Conservation (phyloP, 2,329 filamentous ascomycete genomes). For the Torrubiellomyces zombiae region DNA sequence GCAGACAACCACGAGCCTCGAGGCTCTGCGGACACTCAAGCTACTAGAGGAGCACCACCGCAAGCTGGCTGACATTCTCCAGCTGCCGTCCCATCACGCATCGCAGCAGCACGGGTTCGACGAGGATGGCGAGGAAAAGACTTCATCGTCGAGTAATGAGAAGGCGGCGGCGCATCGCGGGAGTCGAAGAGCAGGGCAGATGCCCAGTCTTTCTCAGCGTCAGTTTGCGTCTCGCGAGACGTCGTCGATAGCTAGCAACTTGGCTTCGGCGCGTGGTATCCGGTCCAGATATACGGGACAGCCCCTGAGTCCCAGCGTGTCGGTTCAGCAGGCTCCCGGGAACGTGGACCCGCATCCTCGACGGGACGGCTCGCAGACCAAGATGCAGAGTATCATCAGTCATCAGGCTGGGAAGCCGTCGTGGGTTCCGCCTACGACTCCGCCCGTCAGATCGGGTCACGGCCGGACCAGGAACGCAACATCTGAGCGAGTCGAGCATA, state of each 20-base stretch:
- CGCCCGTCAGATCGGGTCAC: constrained; percentile 9
- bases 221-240: constrained; percentile 49
- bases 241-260: constrained; percentile 75
- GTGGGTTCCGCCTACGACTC: constrained; percentile 28
- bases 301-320: constrained; percentile 55
- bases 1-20: constrained; percentile 45
- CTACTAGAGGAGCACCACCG: constrained; percentile 81
- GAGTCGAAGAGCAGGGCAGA: constrained; percentile 6
- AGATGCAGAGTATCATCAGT: constrained; percentile 41
- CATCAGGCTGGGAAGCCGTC: constrained; percentile 33
- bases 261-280: constrained; percentile 75
- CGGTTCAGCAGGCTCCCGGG: constrained; percentile 56
- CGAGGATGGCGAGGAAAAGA: constrained; percentile 7
- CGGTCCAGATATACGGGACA: constrained; percentile 45
- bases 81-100: constrained; percentile 38
- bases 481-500: constrained; percentile 11
- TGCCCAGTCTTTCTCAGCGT: constrained; percentile 20
- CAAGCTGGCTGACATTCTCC: constrained; percentile 66
- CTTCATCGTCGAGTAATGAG: constrained; percentile 9
- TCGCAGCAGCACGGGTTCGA: constrained; percentile 17
- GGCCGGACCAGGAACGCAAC: constrained; percentile 9
- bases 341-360: constrained; percentile 44
- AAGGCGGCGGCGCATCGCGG: constrained; percentile 8
- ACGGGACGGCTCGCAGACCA: constrained; percentile 29
- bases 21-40: constrained; percentile 69